phyloP scores from a whole-genome alignment of 2,329 filamentous ascomycete species.

The Stagonosporopsis rhizophila region DNA sequence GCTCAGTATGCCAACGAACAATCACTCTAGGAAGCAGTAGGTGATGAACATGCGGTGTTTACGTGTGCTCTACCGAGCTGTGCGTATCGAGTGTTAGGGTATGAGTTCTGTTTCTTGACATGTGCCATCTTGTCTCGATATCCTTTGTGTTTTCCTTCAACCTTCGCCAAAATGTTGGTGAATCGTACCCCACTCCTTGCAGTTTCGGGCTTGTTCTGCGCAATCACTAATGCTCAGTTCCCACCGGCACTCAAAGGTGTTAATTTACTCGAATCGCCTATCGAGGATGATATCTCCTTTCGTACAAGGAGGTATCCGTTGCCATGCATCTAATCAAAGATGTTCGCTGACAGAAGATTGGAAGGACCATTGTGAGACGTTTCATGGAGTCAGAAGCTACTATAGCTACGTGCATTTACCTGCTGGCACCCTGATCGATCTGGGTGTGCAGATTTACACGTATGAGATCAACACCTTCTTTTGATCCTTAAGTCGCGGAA shows the following conservation, averaged over 20 bases:
- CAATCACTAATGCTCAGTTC: conserved; percentile 43
- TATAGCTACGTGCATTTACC: conserved; percentile 67
- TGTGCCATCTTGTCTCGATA: no score
- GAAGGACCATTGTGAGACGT: conserved; percentile 63
- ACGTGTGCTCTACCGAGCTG: neutral
- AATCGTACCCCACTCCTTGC: conserved; percentile 18
- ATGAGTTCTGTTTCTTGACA: neutral
- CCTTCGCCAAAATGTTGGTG: conserved; percentile 15
- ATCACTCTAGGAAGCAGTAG: neutral
- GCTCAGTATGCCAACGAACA: conserved; percentile 19
- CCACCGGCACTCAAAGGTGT: conserved; percentile 50
- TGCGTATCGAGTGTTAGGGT: neutral
- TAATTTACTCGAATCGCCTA: conserved; percentile 49
- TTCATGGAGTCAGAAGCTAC: conserved; percentile 63
- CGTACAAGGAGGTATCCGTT: conserved; percentile 52
- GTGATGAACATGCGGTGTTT: conserved; percentile 4
- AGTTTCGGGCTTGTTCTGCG: conserved; percentile 24
- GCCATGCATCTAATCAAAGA: neutral
- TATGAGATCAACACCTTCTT: conserved; percentile 49
- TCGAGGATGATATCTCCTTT: conserved; percentile 51
- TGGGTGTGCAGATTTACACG: conserved; percentile 50
- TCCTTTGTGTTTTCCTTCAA: neutral
- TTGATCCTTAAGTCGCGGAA: conserved; percentile 31
- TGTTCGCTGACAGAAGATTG: conserved; percentile 10
- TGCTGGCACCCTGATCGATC: conserved; percentile 51